Evolutionary conservation across 768 basidiomycete species (phyloP).

Genomic region (Coprinopsis marcescibilis): DNA sequence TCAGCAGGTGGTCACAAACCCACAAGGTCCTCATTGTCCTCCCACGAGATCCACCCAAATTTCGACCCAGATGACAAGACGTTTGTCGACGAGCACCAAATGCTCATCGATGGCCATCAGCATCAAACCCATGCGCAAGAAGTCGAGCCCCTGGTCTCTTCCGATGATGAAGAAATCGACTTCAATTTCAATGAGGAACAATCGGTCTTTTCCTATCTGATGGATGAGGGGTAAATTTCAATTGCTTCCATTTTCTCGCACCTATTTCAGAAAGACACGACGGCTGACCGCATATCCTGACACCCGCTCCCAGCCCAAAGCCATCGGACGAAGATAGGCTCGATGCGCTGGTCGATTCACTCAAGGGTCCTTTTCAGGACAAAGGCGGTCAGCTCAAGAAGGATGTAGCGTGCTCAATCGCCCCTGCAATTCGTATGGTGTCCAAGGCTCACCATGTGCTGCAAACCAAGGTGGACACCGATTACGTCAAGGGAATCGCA

Average conservation of each 20-base stretch:
- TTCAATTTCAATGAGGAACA: constrained; percentile 50
- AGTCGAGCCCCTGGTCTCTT: constrained; percentile 18
- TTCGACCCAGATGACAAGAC: neutral
- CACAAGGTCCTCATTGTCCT: too few species aligned
- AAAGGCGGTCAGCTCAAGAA: constrained; percentile 32
- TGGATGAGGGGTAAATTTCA: constrained; percentile 36
- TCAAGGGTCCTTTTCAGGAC: constrained; percentile 36
- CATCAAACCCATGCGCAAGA: constrained; percentile 9
- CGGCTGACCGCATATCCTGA: neutral
- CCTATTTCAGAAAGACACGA: constrained; percentile 11
- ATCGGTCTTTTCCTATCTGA: constrained; percentile 45
- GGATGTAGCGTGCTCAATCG: constrained; percentile 37
- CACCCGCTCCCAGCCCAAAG: constrained; percentile 17
- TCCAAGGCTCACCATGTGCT: constrained; percentile 32
- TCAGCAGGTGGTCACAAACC: neutral
- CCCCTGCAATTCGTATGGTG: constrained; percentile 45
- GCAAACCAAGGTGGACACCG: constrained; percentile 32
- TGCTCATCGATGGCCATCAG: constrained; percentile 11
- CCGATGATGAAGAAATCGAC: constrained; percentile 23
- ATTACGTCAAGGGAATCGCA: constrained; percentile 38
- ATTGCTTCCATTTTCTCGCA: constrained; percentile 10
- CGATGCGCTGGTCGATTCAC: constrained; percentile 31
- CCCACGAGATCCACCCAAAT: constrained; percentile 5
- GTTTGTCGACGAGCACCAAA: neutral
- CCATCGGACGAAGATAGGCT: constrained; percentile 26